Base-by-base conservation (phyloP, 139 green algal species). In the Yamagishiella unicocca region DNA sequence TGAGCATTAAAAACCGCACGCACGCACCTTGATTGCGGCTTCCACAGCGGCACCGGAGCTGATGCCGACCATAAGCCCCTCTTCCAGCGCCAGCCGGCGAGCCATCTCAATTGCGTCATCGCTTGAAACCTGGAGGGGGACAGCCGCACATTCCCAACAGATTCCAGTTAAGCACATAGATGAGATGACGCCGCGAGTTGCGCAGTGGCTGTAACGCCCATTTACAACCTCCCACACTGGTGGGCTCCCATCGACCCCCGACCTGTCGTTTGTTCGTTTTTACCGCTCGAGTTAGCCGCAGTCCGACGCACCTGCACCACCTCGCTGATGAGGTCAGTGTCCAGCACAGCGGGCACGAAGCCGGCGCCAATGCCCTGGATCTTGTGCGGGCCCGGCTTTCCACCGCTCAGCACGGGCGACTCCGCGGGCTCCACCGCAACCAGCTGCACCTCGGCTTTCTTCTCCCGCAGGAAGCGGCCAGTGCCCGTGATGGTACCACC, bases 391-490 rank as follows among this genome's bases (percentile, higher is more conserved):
- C 98, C 97, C 0, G 97, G 97, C 86, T 95, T 96, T 62, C 96
- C 97, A 38, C 98, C 98, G 14, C 91, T 97, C 45, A 99, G 93
- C 61, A 99, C 96, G 22, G 95, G 83, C 38, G 93, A 97, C 94
- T 99, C 98, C 1, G 89, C 84, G 9, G 98, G 98, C 95, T 99
- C 98, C 73, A 99, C 98, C 33, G 96, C 98, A 22, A 99, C 92
- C 21, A 99, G 88, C 93, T 98, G 90, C 82, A 96, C 67, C 29
- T 94, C 87, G 12, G 96, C 94, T 82, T 99, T 99, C 88, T 97
- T 93, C 90, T 97, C 93, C 88, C 97, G 97, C 50, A 87, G 95
- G 94, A 96, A 99, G 31, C 92, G 87, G 9, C 98, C 98, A 6
- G 89, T 87, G 22, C 98, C 97, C 40, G 96, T 99, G 92, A 99